Percentiles rank a stretch among this genome's conserved stretches.
Conservation (phyloP, 495 filamentous ascomycete genomes). For the Cercophora sp. region DNA sequence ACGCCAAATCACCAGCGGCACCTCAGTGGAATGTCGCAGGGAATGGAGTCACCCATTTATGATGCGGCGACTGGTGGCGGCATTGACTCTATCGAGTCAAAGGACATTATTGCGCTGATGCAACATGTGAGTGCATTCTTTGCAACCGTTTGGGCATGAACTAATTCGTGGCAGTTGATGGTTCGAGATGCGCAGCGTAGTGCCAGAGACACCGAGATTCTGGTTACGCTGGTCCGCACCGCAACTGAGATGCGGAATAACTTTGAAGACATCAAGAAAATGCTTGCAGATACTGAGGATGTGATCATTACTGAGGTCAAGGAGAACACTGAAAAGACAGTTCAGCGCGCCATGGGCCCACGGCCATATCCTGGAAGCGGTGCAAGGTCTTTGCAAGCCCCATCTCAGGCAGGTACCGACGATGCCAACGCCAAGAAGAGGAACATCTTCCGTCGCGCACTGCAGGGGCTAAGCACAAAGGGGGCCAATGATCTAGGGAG, state of each 20-base stretch:
- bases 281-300: constrained; percentile 81
- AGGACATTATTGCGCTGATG: constrained; percentile 97
- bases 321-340: constrained; percentile 77
- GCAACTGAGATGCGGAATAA: constrained; percentile 97
- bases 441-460: constrained; percentile 84
- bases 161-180: constrained; percentile 66
- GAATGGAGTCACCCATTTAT: constrained; percentile 82
- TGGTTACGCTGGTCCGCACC: constrained; percentile 88
- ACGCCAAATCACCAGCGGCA: constrained; percentile 61
- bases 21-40: constrained; percentile 86
- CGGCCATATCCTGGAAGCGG: constrained; percentile 72
- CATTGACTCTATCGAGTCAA: constrained; percentile 89
- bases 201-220: constrained; percentile 92
- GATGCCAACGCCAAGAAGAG: constrained; percentile 75
- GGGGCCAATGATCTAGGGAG: constrained; percentile 81
- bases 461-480: constrained; percentile 82
- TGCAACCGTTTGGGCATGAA: constrained; percentile 2
- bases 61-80: constrained; percentile 85
- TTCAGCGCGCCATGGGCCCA: constrained; percentile 80
- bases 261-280: constrained; percentile 93
- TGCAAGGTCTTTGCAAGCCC: constrained; percentile 51
- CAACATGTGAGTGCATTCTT: constrained; percentile 65
- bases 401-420: constrained; percentile 64
- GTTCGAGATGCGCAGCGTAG: constrained; percentile 96
- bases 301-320: constrained; percentile 78